Conservation (phyloP, 495 filamentous ascomycete genomes). For the Filosporella fistucella region DNA sequence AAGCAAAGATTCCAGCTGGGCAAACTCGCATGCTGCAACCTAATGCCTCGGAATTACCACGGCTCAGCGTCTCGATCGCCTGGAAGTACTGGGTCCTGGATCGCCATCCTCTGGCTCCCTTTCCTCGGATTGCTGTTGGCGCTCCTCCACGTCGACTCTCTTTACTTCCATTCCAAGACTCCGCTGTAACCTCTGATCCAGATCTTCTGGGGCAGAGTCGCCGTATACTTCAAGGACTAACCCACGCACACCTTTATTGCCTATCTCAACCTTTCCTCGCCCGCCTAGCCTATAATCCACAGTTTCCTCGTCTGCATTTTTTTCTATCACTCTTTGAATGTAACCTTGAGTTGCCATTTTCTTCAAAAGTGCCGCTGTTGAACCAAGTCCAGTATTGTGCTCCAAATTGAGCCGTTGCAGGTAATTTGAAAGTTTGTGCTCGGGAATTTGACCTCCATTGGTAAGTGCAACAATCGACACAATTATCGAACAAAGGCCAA, state of each 20-base stretch:
- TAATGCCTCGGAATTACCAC: no score
- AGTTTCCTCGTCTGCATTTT: slow-evolving; percentile 62
- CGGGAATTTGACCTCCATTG: slow-evolving; percentile 63
- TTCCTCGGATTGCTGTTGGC: slow-evolving; percentile 24
- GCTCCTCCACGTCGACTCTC: slow-evolving; percentile 29
- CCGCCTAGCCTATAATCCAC: slow-evolving; percentile 77
- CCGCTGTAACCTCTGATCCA: slow-evolving; percentile 47
- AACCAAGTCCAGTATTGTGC: slow-evolving; percentile 67
- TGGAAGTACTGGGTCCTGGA: slow-evolving; percentile 12
- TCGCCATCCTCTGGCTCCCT: slow-evolving; percentile 18
- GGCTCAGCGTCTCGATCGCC: no score
- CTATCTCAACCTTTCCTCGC: slow-evolving; percentile 83
- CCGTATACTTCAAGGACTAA: slow-evolving; percentile 61
- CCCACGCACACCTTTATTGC: slow-evolving; percentile 61
- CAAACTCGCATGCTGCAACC: no score
- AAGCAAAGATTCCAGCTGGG: no score
- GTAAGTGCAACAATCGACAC: slow-evolving; percentile 70
- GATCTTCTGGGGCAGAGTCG: slow-evolving; percentile 36
- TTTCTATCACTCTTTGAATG: slow-evolving; percentile 66
- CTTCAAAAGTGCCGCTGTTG: slow-evolving; percentile 69
- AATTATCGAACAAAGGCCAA: slow-evolving; percentile 73
- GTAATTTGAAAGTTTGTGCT: slow-evolving; percentile 68
- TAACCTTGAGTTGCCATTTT: slow-evolving; percentile 81
- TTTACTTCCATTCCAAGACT: slow-evolving; percentile 45
- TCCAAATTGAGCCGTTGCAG: slow-evolving; percentile 73